Base-by-base conservation (phyloP, 208 protist genomes). In the Pavlovales sp. region DNA sequence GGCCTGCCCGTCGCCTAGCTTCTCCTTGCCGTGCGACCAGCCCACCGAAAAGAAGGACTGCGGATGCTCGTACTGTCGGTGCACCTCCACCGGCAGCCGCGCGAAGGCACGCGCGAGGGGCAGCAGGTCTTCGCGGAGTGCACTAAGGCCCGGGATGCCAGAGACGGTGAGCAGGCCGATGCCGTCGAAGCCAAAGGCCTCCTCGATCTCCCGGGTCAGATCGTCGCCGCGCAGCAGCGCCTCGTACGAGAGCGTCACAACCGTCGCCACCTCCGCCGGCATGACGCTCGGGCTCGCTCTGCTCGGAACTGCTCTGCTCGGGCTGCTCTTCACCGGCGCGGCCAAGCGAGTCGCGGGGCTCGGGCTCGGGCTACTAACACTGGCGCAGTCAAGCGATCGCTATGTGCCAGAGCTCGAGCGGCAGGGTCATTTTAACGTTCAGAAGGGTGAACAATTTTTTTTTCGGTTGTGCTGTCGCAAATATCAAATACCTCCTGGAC, bases 11-110 rank as follows among this genome's bases (percentile, higher is more conserved):
- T 67, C 87, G 71, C 76, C 41, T 20, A 91, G 85, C n/a, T 30
- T 79, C 39, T 92, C 90, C 75, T 91, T 91, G 0, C 90, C 90
- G n/a, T 87, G 47, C 36, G 39, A 77, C 88, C 89, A 92, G 71
- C 90, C 90, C n/a, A 92, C 80, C 28, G 39, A 39, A 78, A 88
- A 92, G 57, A 89, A 87, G 37, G 75, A 42, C 28, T 38, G 2
- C 14, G 37, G 20, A 28, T 90, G 7, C 85, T 88, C 85, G 85
- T 81, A 34, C 37, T 8, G 7, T 37, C 26, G 44, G 36, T 14
- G 44, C 36, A 75, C 37, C 20, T 66, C 26, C 7, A 30, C 20
- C 22, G 81, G 44, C 36, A 86, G 81, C 47, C 30, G 4, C 14
- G 44, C 81, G 36, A 86, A 39, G 7, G 8, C 7, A 10, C 8